These are phyloP conservation scores for Eleusine coracana DNA, from an alignment of 176 grass and related monocot genomes.

Conservation along the genomic window DNA sequence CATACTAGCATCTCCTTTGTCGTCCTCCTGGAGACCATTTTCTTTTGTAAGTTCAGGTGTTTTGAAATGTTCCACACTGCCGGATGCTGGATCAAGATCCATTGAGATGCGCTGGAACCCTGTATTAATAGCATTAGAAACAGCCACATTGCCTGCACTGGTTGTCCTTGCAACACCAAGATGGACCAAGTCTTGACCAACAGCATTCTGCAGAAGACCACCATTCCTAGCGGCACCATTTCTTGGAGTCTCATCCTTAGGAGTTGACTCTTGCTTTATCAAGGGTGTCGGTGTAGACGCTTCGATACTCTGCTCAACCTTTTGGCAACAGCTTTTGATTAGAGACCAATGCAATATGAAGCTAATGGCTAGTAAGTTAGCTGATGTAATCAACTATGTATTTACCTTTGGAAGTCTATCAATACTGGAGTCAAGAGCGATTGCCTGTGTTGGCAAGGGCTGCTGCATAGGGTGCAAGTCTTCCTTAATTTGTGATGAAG, in stretches of 20 bases:
- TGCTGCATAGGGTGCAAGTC: constrained; percentile 29
- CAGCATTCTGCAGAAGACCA: constrained; percentile 48
- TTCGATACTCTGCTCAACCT: constrained; percentile 51
- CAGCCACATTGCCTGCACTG: constrained; percentile 18
- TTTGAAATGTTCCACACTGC: constrained; percentile 46
- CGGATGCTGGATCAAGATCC: constrained; percentile 47
- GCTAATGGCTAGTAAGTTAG: constrained; percentile 27
- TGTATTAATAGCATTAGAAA: not conserved
- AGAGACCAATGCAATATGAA: constrained; percentile 12
- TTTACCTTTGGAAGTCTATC: constrained; percentile 46
- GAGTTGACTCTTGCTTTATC: constrained; percentile 47
- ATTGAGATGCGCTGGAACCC: constrained; percentile 47
- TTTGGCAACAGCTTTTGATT: constrained; percentile 24
- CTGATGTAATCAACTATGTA: not conserved
- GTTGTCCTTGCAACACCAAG: constrained; percentile 46
- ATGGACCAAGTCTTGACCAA: constrained; percentile 62
- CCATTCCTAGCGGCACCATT: constrained; percentile 32
- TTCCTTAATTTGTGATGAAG: constrained; percentile 31
- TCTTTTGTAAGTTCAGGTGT: constrained; percentile 61
- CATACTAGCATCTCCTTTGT: constrained; percentile 58
- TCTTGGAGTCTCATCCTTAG: constrained; percentile 45
- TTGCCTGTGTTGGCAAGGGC: constrained; percentile 31
- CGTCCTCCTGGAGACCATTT: constrained; percentile 65
- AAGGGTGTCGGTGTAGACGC: constrained; percentile 27
- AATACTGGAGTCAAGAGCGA: constrained; percentile 25